Conservation (phyloP, 441 rosid genomes). For the Erysimum cheiri region DNA sequence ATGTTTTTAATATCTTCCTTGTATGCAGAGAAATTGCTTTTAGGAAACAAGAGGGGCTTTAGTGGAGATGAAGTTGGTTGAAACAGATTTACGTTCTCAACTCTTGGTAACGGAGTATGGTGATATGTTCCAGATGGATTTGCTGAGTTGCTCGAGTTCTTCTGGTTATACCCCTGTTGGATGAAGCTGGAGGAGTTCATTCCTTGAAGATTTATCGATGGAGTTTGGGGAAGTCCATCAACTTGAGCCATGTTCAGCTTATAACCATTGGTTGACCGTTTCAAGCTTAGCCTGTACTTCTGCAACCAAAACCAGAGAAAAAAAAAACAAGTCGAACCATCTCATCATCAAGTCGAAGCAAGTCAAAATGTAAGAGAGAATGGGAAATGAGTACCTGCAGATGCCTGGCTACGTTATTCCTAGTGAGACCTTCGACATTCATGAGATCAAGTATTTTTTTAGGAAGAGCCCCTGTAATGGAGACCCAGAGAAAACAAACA, state of each 20-base stretch:
- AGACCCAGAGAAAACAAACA: background rate
- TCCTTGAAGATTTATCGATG: constrained; percentile 46
- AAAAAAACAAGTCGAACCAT: constrained; percentile 10
- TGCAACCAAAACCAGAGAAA: constrained; percentile 49
- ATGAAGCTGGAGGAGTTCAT: constrained; percentile 63
- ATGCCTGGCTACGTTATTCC: constrained; percentile 98
- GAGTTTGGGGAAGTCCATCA: no score
- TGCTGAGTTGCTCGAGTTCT: constrained; percentile 48
- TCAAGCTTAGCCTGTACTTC: constrained; percentile 88
- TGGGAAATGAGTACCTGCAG: constrained; percentile 62
- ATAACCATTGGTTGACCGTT: background rate
- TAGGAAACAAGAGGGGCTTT: constrained; percentile 59
- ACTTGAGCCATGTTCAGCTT: no score
- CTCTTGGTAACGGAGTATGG: constrained; percentile 49
- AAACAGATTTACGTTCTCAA: constrained; percentile 49
- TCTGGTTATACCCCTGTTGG: constrained; percentile 54
- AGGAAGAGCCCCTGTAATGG: constrained; percentile 82
- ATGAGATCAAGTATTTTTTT: constrained; percentile 90
- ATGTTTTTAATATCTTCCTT: constrained; percentile 51
- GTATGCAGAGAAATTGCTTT: constrained; percentile 50
- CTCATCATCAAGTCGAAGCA: background rate
- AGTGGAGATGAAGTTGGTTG: constrained; percentile 55
- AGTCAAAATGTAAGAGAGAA: background rate
- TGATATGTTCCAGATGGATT: constrained; percentile 50
- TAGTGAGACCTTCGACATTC: constrained; percentile 88